Conservation (phyloP, 163 green algal species). For the Scenedesmus sp. region DNA sequence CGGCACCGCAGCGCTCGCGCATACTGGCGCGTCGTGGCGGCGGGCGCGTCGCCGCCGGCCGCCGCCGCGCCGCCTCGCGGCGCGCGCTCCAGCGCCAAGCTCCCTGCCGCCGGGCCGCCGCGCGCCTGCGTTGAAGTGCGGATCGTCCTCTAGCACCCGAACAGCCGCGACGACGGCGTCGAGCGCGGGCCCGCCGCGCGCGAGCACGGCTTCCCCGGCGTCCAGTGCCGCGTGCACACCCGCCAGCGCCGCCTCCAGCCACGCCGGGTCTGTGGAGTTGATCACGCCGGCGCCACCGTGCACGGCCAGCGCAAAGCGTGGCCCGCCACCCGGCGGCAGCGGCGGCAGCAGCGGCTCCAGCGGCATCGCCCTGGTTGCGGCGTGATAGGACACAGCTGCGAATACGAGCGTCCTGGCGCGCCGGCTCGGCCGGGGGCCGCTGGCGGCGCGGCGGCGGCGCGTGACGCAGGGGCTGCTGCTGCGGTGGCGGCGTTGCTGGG, state of each 20-base stretch:
- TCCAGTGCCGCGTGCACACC: slow-evolving; percentile 30
- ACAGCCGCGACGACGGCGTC: slow-evolving; percentile 51
- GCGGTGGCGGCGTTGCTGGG: background rate
- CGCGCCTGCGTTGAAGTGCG: slow-evolving; percentile 52
- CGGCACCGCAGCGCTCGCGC: too few relatives aligned
- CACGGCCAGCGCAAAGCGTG: slow-evolving; percentile 37
- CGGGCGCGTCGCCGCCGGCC: too few relatives aligned
- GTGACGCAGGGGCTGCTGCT: background rate
- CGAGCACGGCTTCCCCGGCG: slow-evolving; percentile 36
- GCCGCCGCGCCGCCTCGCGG: background rate
- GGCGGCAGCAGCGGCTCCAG: too few relatives aligned
- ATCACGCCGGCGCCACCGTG: slow-evolving; percentile 53
- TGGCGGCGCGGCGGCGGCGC: too few relatives aligned
- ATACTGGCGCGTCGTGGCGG: too few relatives aligned
- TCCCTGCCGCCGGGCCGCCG: background rate
- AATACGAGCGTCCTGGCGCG: too few relatives aligned
- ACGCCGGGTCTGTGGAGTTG: slow-evolving; percentile 27
- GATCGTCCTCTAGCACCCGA: slow-evolving; percentile 44
- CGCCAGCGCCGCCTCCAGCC: slow-evolving; percentile 10
- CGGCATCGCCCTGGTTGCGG: too few relatives aligned
- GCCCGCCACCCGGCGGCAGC: too few relatives aligned
- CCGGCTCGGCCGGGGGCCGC: too few relatives aligned
- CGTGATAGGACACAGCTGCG: too few relatives aligned
- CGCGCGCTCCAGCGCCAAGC: background rate
- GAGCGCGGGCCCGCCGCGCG: slow-evolving; percentile 39